Base-by-base conservation (phyloP, 1,284 basidiomycete species). In the Malassezia obtusa region DNA sequence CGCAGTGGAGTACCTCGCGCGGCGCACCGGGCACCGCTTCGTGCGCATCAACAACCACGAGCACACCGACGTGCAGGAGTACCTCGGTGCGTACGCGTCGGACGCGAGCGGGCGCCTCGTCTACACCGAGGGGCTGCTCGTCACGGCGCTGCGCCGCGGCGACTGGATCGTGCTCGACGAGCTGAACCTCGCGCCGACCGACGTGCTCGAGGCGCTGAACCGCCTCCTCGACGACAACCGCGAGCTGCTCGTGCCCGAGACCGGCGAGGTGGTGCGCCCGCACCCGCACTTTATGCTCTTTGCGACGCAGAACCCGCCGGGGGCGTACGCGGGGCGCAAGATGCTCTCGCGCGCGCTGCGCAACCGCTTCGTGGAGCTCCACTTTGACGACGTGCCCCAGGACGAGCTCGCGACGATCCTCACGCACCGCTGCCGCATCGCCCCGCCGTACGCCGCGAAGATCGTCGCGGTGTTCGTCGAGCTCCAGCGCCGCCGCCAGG, bases 21-120 rank as follows among this genome's bases (percentile, higher is more conserved):
- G 82, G 56, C 81, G 87, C 54, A 96, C 92, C 0, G 92, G 94
- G 0, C 94, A 99, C 77, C 82, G 82, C 26, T 98, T 98, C 73
- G 84, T 99, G 25, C 87, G 94, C 32, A 96, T 98, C 80, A 98
- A 99, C 78, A 98, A 99, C 68, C 94, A 99, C 77, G 94, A 99
- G 67, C 94, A 98, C 72, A 99, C 94, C 4, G 94, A 99, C 74
- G 91, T 77, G 49, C 94, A 99, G 71, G 94, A 99, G 73, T 99
- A 99, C 71, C 80, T 98, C 46, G 94, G 94, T 6, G 91, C 90
- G 0, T 99, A 99, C 68, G 83, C 92, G 14, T 91, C 92, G 1
- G 91, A 98, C 74, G 83, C 90, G 5, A 75, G 82, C 22, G 94
- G 94, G 21, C 92, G 90, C 74, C 81, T 98, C 15, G 83, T 87